A percentile compares a stretch with the other conserved stretches of the same genome.
Evolutionary conservation across 2,329 filamentous ascomycete genomes (phyloP).

Genomic region (Fusarium equiseti): DNA sequence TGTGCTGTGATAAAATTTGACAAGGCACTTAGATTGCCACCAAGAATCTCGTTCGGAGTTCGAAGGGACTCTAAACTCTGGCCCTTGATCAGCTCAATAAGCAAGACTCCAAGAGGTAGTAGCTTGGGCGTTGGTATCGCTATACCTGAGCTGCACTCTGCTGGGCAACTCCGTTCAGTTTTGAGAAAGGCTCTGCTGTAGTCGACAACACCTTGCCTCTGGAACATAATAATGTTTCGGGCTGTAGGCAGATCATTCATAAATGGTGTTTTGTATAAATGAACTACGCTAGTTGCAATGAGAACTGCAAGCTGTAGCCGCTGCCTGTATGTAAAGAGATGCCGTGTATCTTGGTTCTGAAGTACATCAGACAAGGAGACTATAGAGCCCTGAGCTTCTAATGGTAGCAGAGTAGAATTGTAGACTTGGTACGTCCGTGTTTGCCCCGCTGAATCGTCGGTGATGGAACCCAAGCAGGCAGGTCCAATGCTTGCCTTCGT

Average conservation of each 20-base stretch:
- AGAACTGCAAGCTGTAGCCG: neutral
- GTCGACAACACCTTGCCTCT: neutral
- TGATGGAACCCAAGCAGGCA: neutral
- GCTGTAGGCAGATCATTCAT: neutral
- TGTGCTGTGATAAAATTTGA: neutral
- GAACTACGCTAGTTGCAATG: neutral
- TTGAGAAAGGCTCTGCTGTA: neutral
- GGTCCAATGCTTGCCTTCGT: neutral
- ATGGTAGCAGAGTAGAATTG: neutral
- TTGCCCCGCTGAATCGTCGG: neutral
- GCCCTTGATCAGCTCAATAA: neutral
- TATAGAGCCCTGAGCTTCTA: neutral
- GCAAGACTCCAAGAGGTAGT: neutral
- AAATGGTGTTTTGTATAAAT: neutral
- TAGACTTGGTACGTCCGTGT: neutral
- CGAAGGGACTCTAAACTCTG: neutral
- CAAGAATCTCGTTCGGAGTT: neutral
- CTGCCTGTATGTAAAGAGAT: neutral
- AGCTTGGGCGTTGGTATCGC: neutral
- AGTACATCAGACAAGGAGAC: neutral
- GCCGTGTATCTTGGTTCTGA: too few relatives aligned
- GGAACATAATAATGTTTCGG: neutral
- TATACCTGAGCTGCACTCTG: fast-evolving
- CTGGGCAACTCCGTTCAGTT: fast-evolving
- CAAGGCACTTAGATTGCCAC: neutral